Evolutionary conservation across 116 monocot species (phyloP).

Genomic region (Iris pallida): DNA sequence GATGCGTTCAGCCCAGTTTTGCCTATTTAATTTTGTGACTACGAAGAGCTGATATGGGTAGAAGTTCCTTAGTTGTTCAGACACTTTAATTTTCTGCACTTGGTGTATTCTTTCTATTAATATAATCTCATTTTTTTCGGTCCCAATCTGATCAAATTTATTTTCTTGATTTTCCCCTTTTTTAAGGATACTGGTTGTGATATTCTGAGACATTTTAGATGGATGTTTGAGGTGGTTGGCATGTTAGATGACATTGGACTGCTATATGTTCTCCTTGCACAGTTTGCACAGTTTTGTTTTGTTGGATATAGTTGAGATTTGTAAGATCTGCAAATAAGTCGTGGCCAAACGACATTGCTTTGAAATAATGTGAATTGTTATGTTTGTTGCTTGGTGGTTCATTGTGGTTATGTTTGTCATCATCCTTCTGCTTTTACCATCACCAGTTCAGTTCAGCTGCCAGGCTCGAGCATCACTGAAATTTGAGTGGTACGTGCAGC

Average conservation of each 20-base stretch:
- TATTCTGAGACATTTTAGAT: neutral
- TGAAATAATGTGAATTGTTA: neutral
- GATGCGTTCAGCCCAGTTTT: neutral
- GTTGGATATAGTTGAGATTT: neutral
- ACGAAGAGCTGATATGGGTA: neutral
- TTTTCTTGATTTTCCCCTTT: neutral
- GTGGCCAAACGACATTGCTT: neutral
- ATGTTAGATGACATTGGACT: slow-evolving; percentile 11
- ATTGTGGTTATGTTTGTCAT: neutral
- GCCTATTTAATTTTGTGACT: neutral
- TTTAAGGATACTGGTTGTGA: neutral
- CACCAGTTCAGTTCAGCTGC: slow-evolving; percentile 7
- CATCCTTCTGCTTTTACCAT: neutral
- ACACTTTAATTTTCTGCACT: neutral
- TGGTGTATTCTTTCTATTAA: neutral
- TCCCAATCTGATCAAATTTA: neutral
- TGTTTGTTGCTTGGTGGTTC: neutral
- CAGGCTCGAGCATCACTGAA: neutral
- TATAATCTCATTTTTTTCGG: neutral
- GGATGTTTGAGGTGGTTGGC: neutral
- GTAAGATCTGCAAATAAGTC: neutral
- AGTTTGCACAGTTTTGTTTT: slow-evolving; percentile 10
- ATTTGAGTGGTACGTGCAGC: neutral
- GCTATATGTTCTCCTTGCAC: neutral
- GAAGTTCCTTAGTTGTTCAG: neutral